Evolutionary conservation across 805 yeast genomes (phyloP), one percentile per base, ranked within the genome.

Genomic region (Ogataea nitratoaversa): DNA sequence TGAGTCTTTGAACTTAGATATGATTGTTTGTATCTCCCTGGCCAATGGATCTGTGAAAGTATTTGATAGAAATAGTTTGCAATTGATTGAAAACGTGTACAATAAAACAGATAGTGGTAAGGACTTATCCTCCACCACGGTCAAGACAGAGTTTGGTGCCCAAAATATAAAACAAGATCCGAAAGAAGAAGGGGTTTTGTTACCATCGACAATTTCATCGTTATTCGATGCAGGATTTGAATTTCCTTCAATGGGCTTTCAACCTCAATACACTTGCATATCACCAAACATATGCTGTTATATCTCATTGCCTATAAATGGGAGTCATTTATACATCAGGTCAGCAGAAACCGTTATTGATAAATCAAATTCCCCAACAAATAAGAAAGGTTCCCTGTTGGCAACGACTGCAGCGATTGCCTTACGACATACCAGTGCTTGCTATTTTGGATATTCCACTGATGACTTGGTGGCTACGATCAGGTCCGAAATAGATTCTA

Each of bases 401-500:
- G 49, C 70, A 2, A 61, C 77, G 1, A 71, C 84, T 0, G 79
- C 77, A 1, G 81, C 78, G 0, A 60, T 86, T 37, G 86, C 95
- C 0, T 68, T 74, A 22, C 63, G 79, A 6, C 88, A 84, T 57
- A 78, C 93, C 0, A 71, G 73, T 40, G 76, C 89, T 0, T 85
- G 90, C 50, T 84, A 81, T 58, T 70, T 79, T 34, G 82, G 76
- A 38, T 65, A 76, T 8, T 73, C 77, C 40, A 72, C 82, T 4
- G 95, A 87, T 52, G 96, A 88, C 50, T 58, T 88, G 39, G 63
- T 83, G 29, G 71, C 75, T 1, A 64, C 83, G 2, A 68, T 80
- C 13, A 77, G 77, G 50, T 48, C 57, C 1, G 80, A 79, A 43
- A 49, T 79, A 5, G 59, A 57, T 14, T 43, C 56, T n/a, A 51